A percentile compares a stretch with the other conserved stretches of the same genome.
Evolutionary conservation across 2,329 filamentous ascomycete genomes (phyloP).

Genomic region (Apiospora pterosperma): DNA sequence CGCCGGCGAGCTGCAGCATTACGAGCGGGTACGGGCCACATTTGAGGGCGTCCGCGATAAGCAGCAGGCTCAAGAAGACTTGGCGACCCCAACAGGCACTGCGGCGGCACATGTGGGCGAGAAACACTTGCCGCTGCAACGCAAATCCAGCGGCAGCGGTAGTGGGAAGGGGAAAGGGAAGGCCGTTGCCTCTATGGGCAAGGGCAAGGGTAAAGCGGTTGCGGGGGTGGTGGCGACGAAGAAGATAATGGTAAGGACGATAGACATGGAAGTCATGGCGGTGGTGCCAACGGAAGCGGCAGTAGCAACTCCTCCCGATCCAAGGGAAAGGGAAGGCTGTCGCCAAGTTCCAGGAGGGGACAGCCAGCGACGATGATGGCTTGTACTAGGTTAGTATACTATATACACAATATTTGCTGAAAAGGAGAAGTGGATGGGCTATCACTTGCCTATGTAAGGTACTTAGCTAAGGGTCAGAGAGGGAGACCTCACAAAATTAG

Average conservation of each 20-base stretch:
- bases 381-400: constrained; percentile 40
- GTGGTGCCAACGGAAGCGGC: constrained; percentile 17
- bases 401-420: not conserved
- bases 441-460: not conserved
- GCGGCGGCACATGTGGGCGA: not conserved
- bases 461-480: not conserved
- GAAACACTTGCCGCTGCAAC: constrained; percentile 5
- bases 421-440: not conserved
- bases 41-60: constrained; percentile 68
- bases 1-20: constrained; percentile 86
- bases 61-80: constrained; percentile 32
- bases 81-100: constrained; percentile 8
- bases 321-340: constrained; percentile 51
- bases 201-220: constrained; percentile 34
- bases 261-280: constrained; percentile 9
- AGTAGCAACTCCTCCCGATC: constrained; percentile 5
- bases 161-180: constrained; percentile 31
- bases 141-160: constrained; percentile 17
- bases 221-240: constrained; percentile 27
- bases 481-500: not conserved
- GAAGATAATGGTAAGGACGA: constrained; percentile 30
- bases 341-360: constrained; percentile 48
- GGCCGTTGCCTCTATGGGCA: constrained; percentile 24
- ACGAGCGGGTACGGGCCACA: constrained; percentile 74
- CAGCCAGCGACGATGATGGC: constrained; percentile 54